Base-by-base conservation (phyloP, 192 early-diverging fungal species). In the Coemansia sp. region DNA sequence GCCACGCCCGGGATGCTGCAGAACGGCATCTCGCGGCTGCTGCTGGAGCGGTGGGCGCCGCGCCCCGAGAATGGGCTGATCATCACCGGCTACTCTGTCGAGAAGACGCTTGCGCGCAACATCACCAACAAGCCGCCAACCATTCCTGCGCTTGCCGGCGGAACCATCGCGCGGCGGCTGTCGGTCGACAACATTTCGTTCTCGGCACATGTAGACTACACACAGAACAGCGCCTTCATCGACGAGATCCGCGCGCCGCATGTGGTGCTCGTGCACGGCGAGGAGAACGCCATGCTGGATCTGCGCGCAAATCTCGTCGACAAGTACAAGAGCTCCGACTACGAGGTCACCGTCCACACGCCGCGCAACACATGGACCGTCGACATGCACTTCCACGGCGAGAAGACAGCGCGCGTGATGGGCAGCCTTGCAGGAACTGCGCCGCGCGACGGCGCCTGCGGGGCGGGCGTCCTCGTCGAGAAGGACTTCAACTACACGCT, bases 1-100 rank as follows among this genome's bases (percentile, higher is more conserved):
- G 96, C 96, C 27, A 91, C 88, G 83, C 97, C 97, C 0, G 97
- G 96, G 19, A 98, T 99, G 95, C 76, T 99, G 47, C 96, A 98
- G 87, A 91, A 87, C 67, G 97, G 97, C 15, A 79, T 98, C 10
- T 96, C 94, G 13, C 82, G 97, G 61, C 94, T 97, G 79, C 82
- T 99, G 54, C 88, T 98, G 55, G 97, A 99, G 69, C 83, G 90
- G 34, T 99, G 97, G 97, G 92, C 91, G 31, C 87, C 90, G 6
- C 91, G 97, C 56, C 89, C 87, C 36, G 84, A 92, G 38, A 98
- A 98, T 72, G 96, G 94, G 1, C 81, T 97, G 33, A 85, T 99
- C 34, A 92, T 99, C 38, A 93, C 97, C 0, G 96, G 97, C 50
- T 99, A 99, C 77, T 94, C 96, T 50, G 94, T 99, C 7, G 96